These are phyloP conservation scores for Dendrobium officinale DNA, from an alignment of 106 monocot genomes.

Conservation along the genomic window DNA sequence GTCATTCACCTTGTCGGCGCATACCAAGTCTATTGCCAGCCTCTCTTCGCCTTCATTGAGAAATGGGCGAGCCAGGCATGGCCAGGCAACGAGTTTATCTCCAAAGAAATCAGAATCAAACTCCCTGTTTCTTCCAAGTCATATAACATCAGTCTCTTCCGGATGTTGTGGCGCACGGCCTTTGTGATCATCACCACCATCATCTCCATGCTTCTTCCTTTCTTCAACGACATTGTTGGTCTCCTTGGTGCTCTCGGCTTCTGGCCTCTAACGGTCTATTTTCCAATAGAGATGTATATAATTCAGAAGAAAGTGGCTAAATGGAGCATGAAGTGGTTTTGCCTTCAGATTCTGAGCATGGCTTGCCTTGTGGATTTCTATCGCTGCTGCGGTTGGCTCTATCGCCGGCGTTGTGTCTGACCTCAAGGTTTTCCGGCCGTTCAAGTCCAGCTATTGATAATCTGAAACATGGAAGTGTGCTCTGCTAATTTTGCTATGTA, in stretches of 20 bases:
- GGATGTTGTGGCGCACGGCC: constrained; percentile 62
- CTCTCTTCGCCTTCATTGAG: constrained; percentile 89
- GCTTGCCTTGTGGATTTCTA: constrained; percentile 56
- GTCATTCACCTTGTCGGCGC: constrained; percentile 88
- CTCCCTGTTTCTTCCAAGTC: constrained; percentile 8
- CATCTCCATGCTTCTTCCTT: constrained; percentile 84
- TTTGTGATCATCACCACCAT: constrained; percentile 68
- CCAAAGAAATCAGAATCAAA: constrained; percentile 22
- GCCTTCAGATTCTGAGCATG: constrained; percentile 62
- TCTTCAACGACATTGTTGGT: constrained; percentile 95
- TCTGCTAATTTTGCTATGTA: no score
- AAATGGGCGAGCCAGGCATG: constrained; percentile 32
- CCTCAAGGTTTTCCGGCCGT: constrained; percentile 64
- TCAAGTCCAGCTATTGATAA: constrained; percentile 26
- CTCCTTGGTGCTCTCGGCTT: constrained; percentile 80
- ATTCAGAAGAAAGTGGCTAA: constrained; percentile 44
- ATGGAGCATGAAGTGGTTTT: constrained; percentile 74
- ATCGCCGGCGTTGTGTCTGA: constrained; percentile 63
- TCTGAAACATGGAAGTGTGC: no score
- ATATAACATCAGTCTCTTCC: constrained; percentile 47
- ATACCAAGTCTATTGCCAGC: constrained; percentile 95
- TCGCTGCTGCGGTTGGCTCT: constrained; percentile 58
- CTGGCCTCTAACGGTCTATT: constrained; percentile 92
- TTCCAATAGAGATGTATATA: constrained; percentile 93
- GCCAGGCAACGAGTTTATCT: constrained; percentile 55